Evolutionary conservation across 495 filamentous ascomycete species (phyloP), one percentile per base, ranked within the genome.

Genomic region (Tuber umbilicatum): DNA sequence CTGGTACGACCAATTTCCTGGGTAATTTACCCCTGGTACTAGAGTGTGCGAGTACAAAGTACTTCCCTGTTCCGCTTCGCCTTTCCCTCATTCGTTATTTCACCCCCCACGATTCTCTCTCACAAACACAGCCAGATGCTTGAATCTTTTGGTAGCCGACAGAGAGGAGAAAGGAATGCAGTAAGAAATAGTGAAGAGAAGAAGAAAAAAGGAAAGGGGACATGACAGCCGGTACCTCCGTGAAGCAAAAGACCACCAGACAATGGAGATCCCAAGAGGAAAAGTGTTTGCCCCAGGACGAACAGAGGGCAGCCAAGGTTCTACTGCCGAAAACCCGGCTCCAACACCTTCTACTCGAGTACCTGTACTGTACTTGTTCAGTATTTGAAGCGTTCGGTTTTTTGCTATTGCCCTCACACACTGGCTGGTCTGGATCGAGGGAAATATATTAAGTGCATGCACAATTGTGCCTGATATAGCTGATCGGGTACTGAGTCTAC

Each of bases 1-100:
- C 75, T 79, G 77, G 77, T 79, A 79, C 77, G 72, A 79, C 77
- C 75, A 79, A 79, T 79, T 78, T 79, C 77, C 77, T 79, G 77
- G 77, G 77, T 79, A 79, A 79, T 79, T 64, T 78, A 79, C 77
- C 77, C 77, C 77, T 79, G 77, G 72, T 70, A 67, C 55, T 74
- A 37, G 72, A 78, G 42, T 39, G 68, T 71, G 68, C 68, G 5
- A 21, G 45, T 50, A n/a, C 45, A 23, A 23, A 23, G 45, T 47
- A 47, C 45, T 50, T 50, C 16, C 45, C 0, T 64, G 55, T 27
- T 16, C 55, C 55, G 31, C 55, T 17, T 31, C 55, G 35, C 55
- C 17, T 64, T 64, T 17, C 55, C 55, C 27, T 35, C 55, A 64
- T 64, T 64, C 27, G 27, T 17, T 17, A 35, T 35, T 35, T 10